Base-by-base conservation (phyloP, 1,284 basidiomycete genomes). In the Tetrapyrgos nigripes region DNA sequence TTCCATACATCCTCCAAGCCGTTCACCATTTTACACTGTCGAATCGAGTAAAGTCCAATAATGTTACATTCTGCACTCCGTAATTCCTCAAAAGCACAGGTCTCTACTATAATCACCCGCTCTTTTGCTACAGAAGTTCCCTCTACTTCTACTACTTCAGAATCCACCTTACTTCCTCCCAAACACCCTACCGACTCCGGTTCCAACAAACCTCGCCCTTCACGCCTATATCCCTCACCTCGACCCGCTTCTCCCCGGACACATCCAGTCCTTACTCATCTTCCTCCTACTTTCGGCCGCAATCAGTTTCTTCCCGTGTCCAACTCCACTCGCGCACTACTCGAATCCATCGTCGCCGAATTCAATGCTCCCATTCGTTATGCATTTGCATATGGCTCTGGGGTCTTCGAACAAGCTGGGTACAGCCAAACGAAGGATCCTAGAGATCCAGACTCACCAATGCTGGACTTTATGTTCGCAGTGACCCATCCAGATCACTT, bases 401-500 rank as follows among this genome's bases (percentile, higher is more conserved):
- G 94, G 0, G 94, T 97, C 1, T 97, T 97, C 66, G 88, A 91
- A 65, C 94, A 96, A 74, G 87, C 89, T 55, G 92, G 92, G 1
- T 94, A 94, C 65, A 58, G 50, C 4, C 51, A 24, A 28, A 45
- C 52, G 17, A 37, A 31, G 28, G 40, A 49, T 48, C 62, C 66
- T 21, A 64, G 62, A 11, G 71, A 70, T n/a, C 69, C 74, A 43
- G 76, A 80, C 23, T 71, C 73, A 23, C 94, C 94, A 0, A 93
- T 99, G 90, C 85, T 98, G 21, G 97, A 99, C 76, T 96, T 99
- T 68, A 86, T 99, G 73, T 91, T 99, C 70, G 94, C 96, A 0
- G 96, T 98, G 40, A 93, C 93, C 0, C 93, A 97, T 67, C 84
- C 97, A 0, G 83, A 83, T 21, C 94, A 97, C 69, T 99, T 96